These are phyloP conservation scores for Xerocomus brunneocitrinus DNA, from an alignment of 768 basidiomycete genomes.

Conservation along the genomic window DNA sequence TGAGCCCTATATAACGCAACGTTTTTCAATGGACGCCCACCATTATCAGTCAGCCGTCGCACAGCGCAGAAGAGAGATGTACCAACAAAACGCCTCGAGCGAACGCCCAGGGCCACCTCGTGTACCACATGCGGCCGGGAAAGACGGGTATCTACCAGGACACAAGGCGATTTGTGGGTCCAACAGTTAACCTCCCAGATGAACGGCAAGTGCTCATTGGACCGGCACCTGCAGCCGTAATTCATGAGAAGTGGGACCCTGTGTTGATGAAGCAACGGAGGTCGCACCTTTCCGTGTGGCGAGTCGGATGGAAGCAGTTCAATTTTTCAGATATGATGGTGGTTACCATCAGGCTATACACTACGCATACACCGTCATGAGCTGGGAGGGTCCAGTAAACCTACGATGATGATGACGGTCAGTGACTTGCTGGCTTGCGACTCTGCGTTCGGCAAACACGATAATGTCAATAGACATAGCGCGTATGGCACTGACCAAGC, in stretches of 20 bases:
- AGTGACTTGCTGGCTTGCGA: too few species aligned
- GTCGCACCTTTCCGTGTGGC: not conserved
- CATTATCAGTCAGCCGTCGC: not conserved
- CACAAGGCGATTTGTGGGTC: slow-evolving; percentile 2
- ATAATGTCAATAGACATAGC: too few species aligned
- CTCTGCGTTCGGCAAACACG: too few species aligned
- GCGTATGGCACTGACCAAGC: too few species aligned
- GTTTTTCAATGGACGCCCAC: slow-evolving; percentile 1
- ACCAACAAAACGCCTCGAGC: slow-evolving; percentile 13
- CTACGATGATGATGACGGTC: not conserved
- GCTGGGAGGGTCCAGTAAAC: not conserved
- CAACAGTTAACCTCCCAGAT: not conserved
- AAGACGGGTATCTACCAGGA: not conserved
- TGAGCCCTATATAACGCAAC: slow-evolving; percentile 1
- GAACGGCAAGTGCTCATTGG: slow-evolving; percentile 2
- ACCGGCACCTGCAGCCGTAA: not conserved
- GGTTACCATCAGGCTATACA: not conserved
- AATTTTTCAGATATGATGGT: too few species aligned
- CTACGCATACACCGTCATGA: too few species aligned
- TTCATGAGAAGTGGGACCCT: not conserved
- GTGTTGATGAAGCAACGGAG: slow-evolving; percentile 12
- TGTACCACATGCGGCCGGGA: slow-evolving; percentile 18
- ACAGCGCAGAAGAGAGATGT: not conserved
- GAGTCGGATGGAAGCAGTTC: not conserved
- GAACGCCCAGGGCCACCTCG: slow-evolving; percentile 14